Conservation (phyloP, 768 basidiomycete species). For the Phaeolepiota aurea region DNA sequence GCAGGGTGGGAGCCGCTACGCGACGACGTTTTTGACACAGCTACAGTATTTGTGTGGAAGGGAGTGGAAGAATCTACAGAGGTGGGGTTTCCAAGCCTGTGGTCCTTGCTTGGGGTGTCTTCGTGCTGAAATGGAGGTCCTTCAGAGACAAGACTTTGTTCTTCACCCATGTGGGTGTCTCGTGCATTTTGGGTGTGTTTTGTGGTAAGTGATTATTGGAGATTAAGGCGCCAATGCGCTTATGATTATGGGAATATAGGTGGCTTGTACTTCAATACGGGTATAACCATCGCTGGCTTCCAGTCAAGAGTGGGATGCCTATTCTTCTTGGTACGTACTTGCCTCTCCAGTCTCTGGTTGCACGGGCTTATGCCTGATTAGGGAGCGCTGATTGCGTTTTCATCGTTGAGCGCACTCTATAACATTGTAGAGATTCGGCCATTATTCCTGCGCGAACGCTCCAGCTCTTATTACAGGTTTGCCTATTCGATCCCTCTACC, state of each 20-base stretch:
- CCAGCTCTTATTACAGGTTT: constrained; percentile 79
- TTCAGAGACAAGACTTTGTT: constrained; percentile 77
- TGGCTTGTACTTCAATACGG: constrained; percentile 80
- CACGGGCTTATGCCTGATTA: too few relatives aligned
- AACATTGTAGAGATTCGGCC: constrained; percentile 79
- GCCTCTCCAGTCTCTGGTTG: too few relatives aligned
- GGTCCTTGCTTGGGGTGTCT: too few relatives aligned
- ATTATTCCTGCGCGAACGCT: constrained; percentile 85
- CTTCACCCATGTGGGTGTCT: constrained; percentile 65
- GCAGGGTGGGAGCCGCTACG: constrained; percentile 24
- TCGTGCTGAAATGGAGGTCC: neutral
- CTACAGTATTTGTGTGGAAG: constrained; percentile 72
- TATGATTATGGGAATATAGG: constrained; percentile 28
- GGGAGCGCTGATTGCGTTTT: constrained; percentile 90
- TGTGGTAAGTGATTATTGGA: constrained; percentile 46
- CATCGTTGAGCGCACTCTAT: constrained; percentile 81
- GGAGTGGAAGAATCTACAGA: constrained; percentile 76
- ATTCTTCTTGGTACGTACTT: constrained; percentile 72
- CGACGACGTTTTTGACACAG: constrained; percentile 85
- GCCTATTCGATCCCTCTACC: neutral
- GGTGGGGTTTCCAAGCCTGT: too few relatives aligned
- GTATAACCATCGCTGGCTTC: constrained; percentile 81
- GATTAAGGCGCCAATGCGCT: neutral
- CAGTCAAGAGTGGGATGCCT: constrained; percentile 89
- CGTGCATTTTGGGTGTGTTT: constrained; percentile 75